phyloP scores from a whole-genome alignment of 139 green algal species.

The Pedinophyceae sp. region DNA sequence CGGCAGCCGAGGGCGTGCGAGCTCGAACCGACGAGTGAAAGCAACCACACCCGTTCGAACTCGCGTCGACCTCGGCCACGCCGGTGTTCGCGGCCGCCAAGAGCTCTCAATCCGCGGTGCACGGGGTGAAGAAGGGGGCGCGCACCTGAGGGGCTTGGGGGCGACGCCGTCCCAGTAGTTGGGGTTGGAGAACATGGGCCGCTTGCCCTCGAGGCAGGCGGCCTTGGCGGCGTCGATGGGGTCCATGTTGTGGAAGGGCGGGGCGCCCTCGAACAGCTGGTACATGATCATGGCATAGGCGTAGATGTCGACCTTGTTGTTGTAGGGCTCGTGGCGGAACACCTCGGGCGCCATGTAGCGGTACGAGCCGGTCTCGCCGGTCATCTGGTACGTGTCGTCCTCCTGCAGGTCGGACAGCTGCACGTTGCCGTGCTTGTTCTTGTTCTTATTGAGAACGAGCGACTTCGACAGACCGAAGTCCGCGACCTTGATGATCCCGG shows the following conservation, averaged over 20 bases:
- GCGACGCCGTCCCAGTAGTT: not conserved
- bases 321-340: constrained; percentile 12
- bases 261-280: constrained; percentile 8
- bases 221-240: not conserved
- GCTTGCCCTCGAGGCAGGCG: not conserved
- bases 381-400: constrained; percentile 42
- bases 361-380: constrained; percentile 64
- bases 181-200: not conserved
- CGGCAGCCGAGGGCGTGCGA: too few relatives aligned
- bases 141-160: not conserved
- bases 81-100: too few relatives aligned
- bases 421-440: not conserved
- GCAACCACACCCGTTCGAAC: too few relatives aligned
- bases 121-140: not conserved
- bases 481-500: constrained; percentile 61
- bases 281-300: constrained; percentile 12
- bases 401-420: not conserved
- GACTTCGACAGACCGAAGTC: constrained; percentile 72
- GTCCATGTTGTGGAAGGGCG: constrained; percentile 7
- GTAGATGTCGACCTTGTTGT: constrained; percentile 12
- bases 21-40: too few relatives aligned
- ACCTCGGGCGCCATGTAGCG: constrained; percentile 17
- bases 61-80: too few relatives aligned
- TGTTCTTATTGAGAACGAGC: not conserved
- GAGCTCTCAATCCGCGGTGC: not conserved